Evolutionary conservation across 768 basidiomycete species (phyloP).

Genomic region (Termitomyces sp.): DNA sequence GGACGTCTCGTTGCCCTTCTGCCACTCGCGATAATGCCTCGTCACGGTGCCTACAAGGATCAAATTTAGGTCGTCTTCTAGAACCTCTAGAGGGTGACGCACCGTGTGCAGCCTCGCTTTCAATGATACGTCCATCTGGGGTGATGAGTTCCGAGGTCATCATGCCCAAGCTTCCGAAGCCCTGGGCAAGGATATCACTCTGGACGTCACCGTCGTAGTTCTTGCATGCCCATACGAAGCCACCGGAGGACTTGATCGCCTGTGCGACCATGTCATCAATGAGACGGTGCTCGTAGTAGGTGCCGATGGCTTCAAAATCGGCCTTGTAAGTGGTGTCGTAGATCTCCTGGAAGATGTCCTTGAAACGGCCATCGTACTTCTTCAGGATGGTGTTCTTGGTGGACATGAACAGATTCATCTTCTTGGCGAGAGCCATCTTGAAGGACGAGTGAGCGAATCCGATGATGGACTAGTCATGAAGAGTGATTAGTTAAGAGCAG

Average conservation of each 20-base stretch:
- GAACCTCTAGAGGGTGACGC: slow-evolving; percentile 3
- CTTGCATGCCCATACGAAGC: slow-evolving; percentile 76
- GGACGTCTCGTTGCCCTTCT: slow-evolving; percentile 96
- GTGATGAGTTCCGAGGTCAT: slow-evolving; percentile 97
- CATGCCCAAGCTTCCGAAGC: slow-evolving; percentile 95
- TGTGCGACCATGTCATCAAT: slow-evolving; percentile 99
- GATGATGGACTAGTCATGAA: slow-evolving; percentile 60
- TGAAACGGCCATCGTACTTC: slow-evolving; percentile 98
- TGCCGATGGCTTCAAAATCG: slow-evolving; percentile 61
- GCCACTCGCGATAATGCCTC: slow-evolving; percentile 94
- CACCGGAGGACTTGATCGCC: slow-evolving; percentile 92
- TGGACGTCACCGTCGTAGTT: slow-evolving; percentile 87
- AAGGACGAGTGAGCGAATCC: slow-evolving; percentile 98
- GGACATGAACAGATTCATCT: slow-evolving; percentile 89
- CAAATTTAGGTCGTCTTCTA: not conserved
- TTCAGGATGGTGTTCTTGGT: slow-evolving; percentile 98
- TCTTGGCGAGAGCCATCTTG: slow-evolving; percentile 88
- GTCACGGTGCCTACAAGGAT: slow-evolving; percentile 68
- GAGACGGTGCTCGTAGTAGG: slow-evolving; percentile 94
- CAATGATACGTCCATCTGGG: slow-evolving; percentile 88
- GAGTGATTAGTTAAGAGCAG: not conserved
- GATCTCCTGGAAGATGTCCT: slow-evolving; percentile 98
- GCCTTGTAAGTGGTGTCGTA: slow-evolving; percentile 77
- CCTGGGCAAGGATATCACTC: slow-evolving; percentile 94
- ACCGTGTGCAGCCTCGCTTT: slow-evolving; percentile 96